Base-by-base conservation (phyloP, 768 basidiomycete species). In the Mycena rebaudengoi region DNA sequence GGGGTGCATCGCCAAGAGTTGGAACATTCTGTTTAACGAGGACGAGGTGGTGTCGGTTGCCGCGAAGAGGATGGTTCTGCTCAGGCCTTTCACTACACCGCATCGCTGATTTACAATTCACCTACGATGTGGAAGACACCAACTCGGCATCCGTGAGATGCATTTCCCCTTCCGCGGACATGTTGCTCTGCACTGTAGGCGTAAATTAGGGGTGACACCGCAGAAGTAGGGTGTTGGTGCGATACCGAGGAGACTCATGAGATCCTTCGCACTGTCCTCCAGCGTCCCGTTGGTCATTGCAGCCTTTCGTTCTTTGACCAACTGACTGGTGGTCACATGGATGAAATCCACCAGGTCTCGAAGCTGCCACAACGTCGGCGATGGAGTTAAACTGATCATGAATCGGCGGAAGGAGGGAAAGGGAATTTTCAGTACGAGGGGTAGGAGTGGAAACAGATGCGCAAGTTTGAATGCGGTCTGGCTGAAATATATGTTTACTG, bases 31-130 rank as follows among this genome's bases (percentile, higher is more conserved):
- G 56, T 35, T 48, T 23, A 58, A 3, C 18, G 45, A 3, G 16
- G 44, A 4, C 16, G 56, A 46, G 26, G 56, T 48, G 23, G 56
- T 39, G n/a, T 58, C 56, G 1, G 56, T 58, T 11, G 33, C 44
- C 3, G 44, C 56, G 35, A 48, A 48, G 10, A 58, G 7, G 14
- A 58, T 37, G 23, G 28, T 46, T 16, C 44, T 58, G 44, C 3
- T 3, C 4, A 44, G n/a, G 11, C 21, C 43, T 20, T 10, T 44
- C 43, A 44, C 8, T 20, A 23, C 14, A 44, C 21, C n/a, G 43
- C 20, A 44, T 16, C 8, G 7, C 12, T 7, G 8, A 11, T 44
- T 8, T 14, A 44, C 8, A 11, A 44, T 11, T 11, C 7, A 44
- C 43, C 12, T 12, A 23, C 43, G 43, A 44, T 8, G 43, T 44